phyloP scores from a whole-genome alignment of 306 rosid genomes.

The Prunus armeniaca region DNA sequence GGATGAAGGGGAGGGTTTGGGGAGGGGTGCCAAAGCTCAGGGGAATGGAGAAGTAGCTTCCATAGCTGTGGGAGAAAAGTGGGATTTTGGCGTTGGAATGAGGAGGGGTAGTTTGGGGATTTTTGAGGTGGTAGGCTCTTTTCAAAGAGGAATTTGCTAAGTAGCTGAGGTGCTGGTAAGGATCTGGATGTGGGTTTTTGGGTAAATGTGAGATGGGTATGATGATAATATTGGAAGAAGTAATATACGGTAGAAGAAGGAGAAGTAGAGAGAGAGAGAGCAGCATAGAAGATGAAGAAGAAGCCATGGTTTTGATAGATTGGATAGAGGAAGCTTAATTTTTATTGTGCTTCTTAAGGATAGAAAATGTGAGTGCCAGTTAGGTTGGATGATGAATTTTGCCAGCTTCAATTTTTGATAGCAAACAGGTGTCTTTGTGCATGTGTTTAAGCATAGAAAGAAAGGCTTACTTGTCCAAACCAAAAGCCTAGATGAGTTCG shows the following conservation, averaged over 20 bases:
- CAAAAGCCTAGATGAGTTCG: too few relatives aligned
- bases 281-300: background rate
- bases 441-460: too few relatives aligned
- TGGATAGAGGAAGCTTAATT: too few relatives aligned
- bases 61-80: slow-evolving; percentile 54
- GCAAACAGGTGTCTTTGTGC: too few relatives aligned
- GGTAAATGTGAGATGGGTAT: slow-evolving; percentile 39
- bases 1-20: slow-evolving; percentile 43
- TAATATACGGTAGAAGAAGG: slow-evolving; percentile 11
- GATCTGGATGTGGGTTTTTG: slow-evolving; percentile 40
- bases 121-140: slow-evolving; percentile 69
- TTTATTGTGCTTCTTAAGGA: background rate
- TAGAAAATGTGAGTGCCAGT: background rate
- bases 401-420: too few relatives aligned
- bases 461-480: too few relatives aligned
- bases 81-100: slow-evolving; percentile 5
- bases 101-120: slow-evolving; percentile 19
- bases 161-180: slow-evolving; percentile 33
- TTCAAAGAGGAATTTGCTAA: slow-evolving; percentile 47
- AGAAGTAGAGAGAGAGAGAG: slow-evolving; percentile 16
- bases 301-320: background rate
- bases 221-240: slow-evolving; percentile 28
- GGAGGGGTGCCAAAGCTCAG: slow-evolving; percentile 73
- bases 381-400: too few relatives aligned
- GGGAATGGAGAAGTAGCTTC: slow-evolving; percentile 64